Conservation (phyloP, 805 yeast species). For the Zygoascus ofunaensis region DNA sequence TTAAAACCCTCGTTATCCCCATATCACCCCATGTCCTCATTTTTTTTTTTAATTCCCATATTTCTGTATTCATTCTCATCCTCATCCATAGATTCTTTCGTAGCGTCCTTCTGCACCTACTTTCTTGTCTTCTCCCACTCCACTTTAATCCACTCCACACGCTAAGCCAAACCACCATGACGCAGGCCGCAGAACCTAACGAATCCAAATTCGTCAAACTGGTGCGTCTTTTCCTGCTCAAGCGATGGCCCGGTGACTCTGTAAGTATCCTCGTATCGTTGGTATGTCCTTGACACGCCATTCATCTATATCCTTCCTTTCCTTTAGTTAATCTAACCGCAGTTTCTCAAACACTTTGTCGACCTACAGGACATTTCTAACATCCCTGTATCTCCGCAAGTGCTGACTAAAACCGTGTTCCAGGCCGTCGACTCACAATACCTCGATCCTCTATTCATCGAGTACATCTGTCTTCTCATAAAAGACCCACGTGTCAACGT, state of each 20-base stretch:
- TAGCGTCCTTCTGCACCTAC: too few relatives aligned
- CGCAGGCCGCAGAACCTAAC: conserved; percentile 1
- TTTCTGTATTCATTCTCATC: too few relatives aligned
- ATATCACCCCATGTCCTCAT: too few relatives aligned
- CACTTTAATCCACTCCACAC: too few relatives aligned
- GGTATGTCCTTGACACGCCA: too few relatives aligned
- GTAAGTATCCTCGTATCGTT: conserved; percentile 13
- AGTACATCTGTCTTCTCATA: conserved; percentile 21
- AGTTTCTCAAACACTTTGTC: conserved; percentile 21
- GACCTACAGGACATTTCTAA: conserved; percentile 23
- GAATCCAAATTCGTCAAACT: conserved; percentile 16
- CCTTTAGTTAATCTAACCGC: background rate
- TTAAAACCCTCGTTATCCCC: too few relatives aligned
- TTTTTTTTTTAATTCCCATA: too few relatives aligned
- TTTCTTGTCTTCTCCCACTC: too few relatives aligned
- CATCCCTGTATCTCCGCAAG: background rate
- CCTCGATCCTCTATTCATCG: conserved; percentile 21
- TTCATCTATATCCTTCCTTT: conserved; percentile 4
- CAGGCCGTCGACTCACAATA: background rate
- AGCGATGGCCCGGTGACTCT: conserved; percentile 13
- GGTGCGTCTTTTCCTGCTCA: conserved; percentile 11
- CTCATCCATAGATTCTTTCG: too few relatives aligned
- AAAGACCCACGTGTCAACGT: conserved; percentile 16
- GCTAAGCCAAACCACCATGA: background rate
- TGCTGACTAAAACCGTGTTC: background rate